Conservation (phyloP, 2,329 filamentous ascomycete species). For the Dryadomyces quercivorus region DNA sequence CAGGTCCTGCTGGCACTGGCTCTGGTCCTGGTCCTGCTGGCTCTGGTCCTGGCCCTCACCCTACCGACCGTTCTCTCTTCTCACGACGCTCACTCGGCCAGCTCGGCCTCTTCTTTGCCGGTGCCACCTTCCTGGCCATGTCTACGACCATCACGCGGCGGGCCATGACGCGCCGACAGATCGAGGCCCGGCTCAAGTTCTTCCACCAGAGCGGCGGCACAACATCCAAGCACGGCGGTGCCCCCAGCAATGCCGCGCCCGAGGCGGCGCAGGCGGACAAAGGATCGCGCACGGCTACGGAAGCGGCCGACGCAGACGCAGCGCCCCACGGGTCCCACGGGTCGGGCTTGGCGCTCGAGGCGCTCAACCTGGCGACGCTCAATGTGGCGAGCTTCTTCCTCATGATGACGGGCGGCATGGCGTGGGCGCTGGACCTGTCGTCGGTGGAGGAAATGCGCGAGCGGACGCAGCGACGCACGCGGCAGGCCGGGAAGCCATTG, state of each 20-base stretch:
- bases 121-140: conserved; percentile 61
- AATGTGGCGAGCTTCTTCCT: conserved; percentile 70
- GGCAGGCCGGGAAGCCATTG: conserved; percentile 12
- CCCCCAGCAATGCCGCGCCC: conserved; percentile 7
- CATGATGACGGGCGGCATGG: conserved; percentile 58
- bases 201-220: conserved; percentile 44
- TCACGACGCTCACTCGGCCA: conserved; percentile 45
- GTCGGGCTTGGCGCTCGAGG: conserved; percentile 65
- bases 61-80: conserved; percentile 15
- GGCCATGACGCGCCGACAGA: conserved; percentile 50
- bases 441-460: conserved; percentile 50
- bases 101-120: conserved; percentile 59
- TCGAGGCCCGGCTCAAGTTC: conserved; percentile 54
- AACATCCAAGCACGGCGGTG: conserved; percentile 9
- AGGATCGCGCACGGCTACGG: neutral
- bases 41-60: neutral
- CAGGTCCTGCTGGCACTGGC: neutral
- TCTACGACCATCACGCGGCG: conserved; percentile 62
- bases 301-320: conserved; percentile 23
- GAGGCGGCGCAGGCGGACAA: neutral
- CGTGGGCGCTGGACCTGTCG: conserved; percentile 70
- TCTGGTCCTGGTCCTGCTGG: neutral
- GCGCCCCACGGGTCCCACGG: conserved; percentile 53
- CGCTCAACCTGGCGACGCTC: conserved; percentile 74
- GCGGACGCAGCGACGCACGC: conserved; percentile 31